These are phyloP conservation scores for Aspergillus unguis DNA, from an alignment of 2,329 filamentous ascomycete genomes.

Conservation along the genomic window DNA sequence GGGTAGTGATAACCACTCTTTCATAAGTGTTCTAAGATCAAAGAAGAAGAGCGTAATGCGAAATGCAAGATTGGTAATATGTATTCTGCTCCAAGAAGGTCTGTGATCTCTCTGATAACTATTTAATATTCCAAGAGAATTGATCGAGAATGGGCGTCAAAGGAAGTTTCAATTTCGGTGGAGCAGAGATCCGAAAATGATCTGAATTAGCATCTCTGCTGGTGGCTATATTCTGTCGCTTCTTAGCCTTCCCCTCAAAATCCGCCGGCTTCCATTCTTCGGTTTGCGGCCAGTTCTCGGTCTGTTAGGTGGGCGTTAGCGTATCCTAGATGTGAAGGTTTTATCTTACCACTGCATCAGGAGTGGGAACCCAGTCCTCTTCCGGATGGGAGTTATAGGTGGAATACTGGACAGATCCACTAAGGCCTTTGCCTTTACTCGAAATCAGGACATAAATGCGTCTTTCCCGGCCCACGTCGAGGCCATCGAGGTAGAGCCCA, in stretches of 20 bases:
- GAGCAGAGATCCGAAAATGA: neutral
- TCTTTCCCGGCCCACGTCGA: slow-evolving; percentile 7
- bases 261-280: neutral
- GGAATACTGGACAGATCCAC: slow-evolving; percentile 2
- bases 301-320: neutral
- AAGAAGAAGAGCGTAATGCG: neutral
- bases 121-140: neutral
- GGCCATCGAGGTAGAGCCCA: slow-evolving; percentile 7
- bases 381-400: slow-evolving; percentile 12
- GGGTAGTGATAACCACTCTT: too few relatives aligned
- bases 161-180: neutral
- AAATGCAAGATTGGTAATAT: neutral
- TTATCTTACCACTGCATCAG: slow-evolving; percentile 6
- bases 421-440: slow-evolving; percentile 1
- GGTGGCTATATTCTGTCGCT: neutral
- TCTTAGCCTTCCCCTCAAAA: neutral
- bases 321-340: neutral
- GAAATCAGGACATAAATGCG: slow-evolving; percentile 5
- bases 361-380: slow-evolving; percentile 5
- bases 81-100: neutral
- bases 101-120: neutral
- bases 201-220: neutral
- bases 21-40: neutral
- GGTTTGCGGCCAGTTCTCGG: neutral
- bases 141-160: neutral